These are phyloP conservation scores for Zymoseptoria ardabiliae DNA, from an alignment of 2,329 filamentous ascomycete genomes.

Conservation along the genomic window DNA sequence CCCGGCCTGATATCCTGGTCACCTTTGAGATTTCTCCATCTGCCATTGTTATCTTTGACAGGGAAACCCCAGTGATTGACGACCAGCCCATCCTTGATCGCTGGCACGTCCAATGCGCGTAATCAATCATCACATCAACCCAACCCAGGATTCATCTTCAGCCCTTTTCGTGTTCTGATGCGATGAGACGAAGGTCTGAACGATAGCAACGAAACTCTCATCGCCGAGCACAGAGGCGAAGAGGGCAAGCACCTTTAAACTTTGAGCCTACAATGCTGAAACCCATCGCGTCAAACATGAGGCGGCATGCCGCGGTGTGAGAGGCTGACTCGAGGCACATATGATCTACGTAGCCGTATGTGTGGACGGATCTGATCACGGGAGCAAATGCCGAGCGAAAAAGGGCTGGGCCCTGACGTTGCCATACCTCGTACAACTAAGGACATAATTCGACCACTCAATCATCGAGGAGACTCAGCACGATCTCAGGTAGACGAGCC, in stretches of 20 bases:
- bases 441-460: conserved; percentile 3
- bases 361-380: not conserved
- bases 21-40: not conserved
- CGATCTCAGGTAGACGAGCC: conserved; percentile 64
- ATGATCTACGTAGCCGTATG: not conserved
- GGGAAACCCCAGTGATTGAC: not conserved
- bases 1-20: too few species aligned
- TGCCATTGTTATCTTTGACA: not conserved
- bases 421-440: not conserved
- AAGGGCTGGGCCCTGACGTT: not conserved
- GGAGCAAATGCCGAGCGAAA: not conserved
- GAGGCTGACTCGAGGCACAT: not conserved
- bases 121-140: not conserved
- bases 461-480: conserved; percentile 56
- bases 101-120: not conserved
- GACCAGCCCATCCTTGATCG: not conserved
- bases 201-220: not conserved
- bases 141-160: not conserved
- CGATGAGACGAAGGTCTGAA: not conserved
- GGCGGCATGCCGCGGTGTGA: not conserved
- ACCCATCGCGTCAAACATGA: not conserved
- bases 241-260: not conserved
- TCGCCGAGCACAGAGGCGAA: not conserved
- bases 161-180: not conserved
- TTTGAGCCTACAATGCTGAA: not conserved